Evolutionary conservation across 768 basidiomycete genomes (phyloP).

Genomic region (Gymnopilus junonius): DNA sequence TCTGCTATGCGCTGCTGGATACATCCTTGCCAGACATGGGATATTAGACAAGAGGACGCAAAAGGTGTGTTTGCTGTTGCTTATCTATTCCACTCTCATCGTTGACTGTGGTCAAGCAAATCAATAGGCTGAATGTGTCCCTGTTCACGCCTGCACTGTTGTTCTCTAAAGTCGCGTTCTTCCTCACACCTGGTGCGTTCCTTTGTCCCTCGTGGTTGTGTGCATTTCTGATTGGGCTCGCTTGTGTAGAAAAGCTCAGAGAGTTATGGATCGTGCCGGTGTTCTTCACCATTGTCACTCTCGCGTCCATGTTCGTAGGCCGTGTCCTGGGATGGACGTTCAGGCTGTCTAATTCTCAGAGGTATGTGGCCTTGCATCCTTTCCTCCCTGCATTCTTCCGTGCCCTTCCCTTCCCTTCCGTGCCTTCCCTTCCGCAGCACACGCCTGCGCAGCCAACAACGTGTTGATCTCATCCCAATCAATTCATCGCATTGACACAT

Average conservation of each 20-base stretch:
- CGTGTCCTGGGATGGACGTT: constrained; percentile 64
- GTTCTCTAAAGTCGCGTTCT: constrained; percentile 96
- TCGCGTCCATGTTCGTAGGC: constrained; percentile 71
- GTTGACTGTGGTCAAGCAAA: constrained; percentile 48
- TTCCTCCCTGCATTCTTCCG: background rate
- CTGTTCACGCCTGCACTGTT: constrained; percentile 89
- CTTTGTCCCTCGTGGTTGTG: background rate
- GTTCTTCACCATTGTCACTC: constrained; percentile 81
- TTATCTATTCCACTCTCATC: background rate
- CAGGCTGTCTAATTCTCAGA: constrained; percentile 75
- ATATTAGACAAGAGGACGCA: constrained; percentile 91
- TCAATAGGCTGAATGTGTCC: constrained; percentile 84
- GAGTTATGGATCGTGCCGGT: constrained; percentile 88
- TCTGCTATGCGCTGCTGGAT: constrained; percentile 82
- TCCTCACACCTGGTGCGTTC: constrained; percentile 69
- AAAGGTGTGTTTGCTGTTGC: constrained; percentile 54
- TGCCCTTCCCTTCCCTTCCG: background rate
- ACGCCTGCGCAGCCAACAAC: background rate
- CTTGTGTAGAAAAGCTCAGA: constrained; percentile 62
- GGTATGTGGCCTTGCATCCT: constrained; percentile 44
- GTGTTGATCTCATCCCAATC: background rate
- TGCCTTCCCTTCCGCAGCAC: background rate
- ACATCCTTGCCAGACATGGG: constrained; percentile 75
- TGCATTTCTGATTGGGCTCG: background rate
- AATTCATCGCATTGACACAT: background rate